Percentiles rank a stretch among this genome's conserved stretches.
These are phyloP conservation scores for Candida nitratophila DNA, from an alignment of 805 yeast genomes.

Conservation along the genomic window DNA sequence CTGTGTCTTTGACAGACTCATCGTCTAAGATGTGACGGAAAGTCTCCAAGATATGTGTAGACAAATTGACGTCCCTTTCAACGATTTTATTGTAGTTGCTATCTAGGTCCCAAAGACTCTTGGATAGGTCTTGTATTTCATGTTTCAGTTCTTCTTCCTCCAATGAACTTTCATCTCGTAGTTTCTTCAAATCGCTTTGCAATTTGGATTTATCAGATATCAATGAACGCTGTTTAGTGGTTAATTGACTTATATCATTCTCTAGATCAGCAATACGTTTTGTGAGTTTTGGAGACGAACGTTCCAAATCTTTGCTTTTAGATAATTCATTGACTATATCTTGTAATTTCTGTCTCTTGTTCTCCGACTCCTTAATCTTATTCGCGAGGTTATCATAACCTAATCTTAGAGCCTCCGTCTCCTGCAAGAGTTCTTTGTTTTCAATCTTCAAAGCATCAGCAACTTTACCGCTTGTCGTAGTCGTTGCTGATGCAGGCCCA, in stretches of 20 bases:
- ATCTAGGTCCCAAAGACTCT: neutral
- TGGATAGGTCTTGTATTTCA: neutral
- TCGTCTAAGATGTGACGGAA: conserved; percentile 52
- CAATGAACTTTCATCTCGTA: neutral
- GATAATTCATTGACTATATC: neutral
- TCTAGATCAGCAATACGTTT: neutral
- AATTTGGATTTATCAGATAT: neutral
- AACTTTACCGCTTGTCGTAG: neutral
- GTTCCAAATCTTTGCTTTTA: too few relatives aligned
- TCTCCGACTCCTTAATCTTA: neutral
- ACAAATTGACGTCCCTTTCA: conserved; percentile 33
- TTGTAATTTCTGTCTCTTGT: neutral
- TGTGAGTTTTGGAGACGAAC: neutral
- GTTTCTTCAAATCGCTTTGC: neutral
- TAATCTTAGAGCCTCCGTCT: conserved; percentile 1
- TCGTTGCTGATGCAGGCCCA: too few relatives aligned
- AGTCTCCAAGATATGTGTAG: conserved; percentile 41
- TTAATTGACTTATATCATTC: neutral
- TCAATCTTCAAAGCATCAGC: neutral
- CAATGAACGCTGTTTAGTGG: neutral
- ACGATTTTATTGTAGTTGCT: conserved; percentile 14
- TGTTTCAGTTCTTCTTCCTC: neutral
- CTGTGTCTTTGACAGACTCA: conserved; percentile 52
- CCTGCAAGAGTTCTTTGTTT: conserved; percentile 1
- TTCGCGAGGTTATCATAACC: neutral